phyloP scores from a whole-genome alignment of 305 asterid species.

The Andrographis paniculata region DNA sequence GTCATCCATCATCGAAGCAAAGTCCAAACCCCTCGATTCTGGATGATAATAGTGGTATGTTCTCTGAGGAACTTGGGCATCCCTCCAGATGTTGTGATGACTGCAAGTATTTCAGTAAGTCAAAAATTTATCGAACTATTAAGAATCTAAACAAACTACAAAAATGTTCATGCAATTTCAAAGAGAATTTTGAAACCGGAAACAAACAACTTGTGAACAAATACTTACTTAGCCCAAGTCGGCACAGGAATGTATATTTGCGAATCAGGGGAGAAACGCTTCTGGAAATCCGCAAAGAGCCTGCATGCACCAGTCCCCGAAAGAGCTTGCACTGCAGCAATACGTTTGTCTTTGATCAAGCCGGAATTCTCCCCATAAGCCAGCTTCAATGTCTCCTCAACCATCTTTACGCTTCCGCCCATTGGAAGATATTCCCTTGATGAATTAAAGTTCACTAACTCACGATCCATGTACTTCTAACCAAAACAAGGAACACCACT shows the following conservation, averaged over 20 bases:
- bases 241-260: slow-evolving; percentile 89
- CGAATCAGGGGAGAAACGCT: slow-evolving; percentile 84
- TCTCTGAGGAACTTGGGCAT: slow-evolving; percentile 80
- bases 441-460: too few species aligned
- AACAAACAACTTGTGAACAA: slow-evolving; percentile 4
- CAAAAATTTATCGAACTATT: slow-evolving; percentile 8
- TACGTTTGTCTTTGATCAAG: slow-evolving; percentile 70
- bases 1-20: slow-evolving; percentile 73
- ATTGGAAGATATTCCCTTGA: slow-evolving; percentile 96
- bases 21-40: slow-evolving; percentile 81
- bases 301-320: slow-evolving; percentile 99
- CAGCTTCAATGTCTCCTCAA: slow-evolving; percentile 76
- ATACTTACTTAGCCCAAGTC: slow-evolving; percentile 91
- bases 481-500: too few species aligned
- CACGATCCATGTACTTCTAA: too few species aligned
- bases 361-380: slow-evolving; percentile 88
- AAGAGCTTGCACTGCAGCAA: slow-evolving; percentile 92
- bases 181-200: background rate
- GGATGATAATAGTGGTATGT: slow-evolving; percentile 93
- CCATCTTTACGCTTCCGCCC: slow-evolving; percentile 90
- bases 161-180: slow-evolving; percentile 8
- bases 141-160: slow-evolving; percentile 9
- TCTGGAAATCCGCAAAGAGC: slow-evolving; percentile 91
- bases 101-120: slow-evolving; percentile 36
- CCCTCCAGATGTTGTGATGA: slow-evolving; percentile 98